Base-by-base conservation (phyloP, 192 early-diverging fungal genomes). In the Paraglomus brasilianum region DNA sequence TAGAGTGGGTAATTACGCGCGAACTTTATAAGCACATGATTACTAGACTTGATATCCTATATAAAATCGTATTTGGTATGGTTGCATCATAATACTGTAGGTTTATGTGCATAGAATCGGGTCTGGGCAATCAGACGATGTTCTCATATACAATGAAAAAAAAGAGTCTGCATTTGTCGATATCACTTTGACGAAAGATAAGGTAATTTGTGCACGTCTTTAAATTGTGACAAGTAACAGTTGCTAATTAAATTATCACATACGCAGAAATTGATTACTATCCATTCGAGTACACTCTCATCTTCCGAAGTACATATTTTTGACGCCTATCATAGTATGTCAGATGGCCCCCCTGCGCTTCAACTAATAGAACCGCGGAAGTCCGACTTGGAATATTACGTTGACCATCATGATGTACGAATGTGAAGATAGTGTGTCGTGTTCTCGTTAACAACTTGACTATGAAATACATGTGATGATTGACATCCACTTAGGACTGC, bases 111-210 rank as follows among this genome's bases (percentile, higher is more conserved):
- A 36, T 19, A 59, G 42, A 7, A n/a, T n/a, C 19, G 82, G 82
- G 6, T 82, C 80, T 36, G 21, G 57, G 13, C 80, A 83, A 71
- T 44, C 59, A n/a, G 52, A 78, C 22, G 86, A 87, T 67, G 72
- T 82, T 5, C 64, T 84, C 5, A 71, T 92, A 5, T 92, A 81
- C 75, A 80, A 83, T 53, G 91, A 92, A 58, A 58, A 67, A 6
- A 80, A 89, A 40, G 78, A 84, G 43, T 82, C 86, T 30, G 83
- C 83, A 42, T 90, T 92, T 85, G 82, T 92, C 10, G 91, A 92
- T 76, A 86, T 92, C 43, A 86, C 87, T 10, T 78, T 82, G 14
- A 87, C 91, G 52, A 92, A 90, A 70, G 91, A 92, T 75, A 82
- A 80, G 59, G 79, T 77, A 69, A 0, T 45, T 43, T 15, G 5